phyloP scores from a whole-genome alignment of 176 grass and related monocot species.

The Avena insularis region DNA sequence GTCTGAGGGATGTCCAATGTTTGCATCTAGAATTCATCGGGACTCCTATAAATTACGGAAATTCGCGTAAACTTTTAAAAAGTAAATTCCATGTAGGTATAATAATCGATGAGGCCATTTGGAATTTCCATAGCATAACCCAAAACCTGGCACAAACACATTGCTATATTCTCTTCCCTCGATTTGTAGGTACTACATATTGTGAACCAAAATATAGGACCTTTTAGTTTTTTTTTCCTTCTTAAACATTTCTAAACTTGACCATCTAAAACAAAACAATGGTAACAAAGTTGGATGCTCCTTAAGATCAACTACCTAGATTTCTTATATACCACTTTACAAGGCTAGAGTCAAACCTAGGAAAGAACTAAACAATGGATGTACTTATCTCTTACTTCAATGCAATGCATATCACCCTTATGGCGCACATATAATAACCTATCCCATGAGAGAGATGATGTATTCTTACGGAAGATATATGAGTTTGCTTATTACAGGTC shows the following conservation, averaged over 20 bases:
- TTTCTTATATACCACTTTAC: background rate
- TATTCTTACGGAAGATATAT: background rate
- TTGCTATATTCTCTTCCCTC: background rate
- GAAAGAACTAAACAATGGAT: background rate
- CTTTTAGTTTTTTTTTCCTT: background rate
- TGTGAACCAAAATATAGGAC: too few relatives aligned
- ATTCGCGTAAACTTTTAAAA: background rate
- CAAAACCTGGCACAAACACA: background rate
- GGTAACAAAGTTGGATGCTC: too few relatives aligned
- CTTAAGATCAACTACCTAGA: too few relatives aligned
- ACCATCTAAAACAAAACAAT: background rate
- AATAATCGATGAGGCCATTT: background rate
- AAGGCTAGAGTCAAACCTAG: background rate
- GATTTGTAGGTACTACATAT: background rate
- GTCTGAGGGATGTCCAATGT: background rate
- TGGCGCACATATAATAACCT: background rate
- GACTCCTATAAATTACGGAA: background rate
- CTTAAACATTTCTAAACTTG: background rate
- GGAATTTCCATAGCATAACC: background rate
- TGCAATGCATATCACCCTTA: background rate
- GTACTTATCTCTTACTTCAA: background rate
- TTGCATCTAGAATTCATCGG: background rate
- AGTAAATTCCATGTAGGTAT: background rate
- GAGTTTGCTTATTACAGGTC: background rate
- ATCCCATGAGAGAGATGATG: background rate